Base-by-base conservation (phyloP, 208 protist genomes). In the Vickermania ingenoplastis region DNA sequence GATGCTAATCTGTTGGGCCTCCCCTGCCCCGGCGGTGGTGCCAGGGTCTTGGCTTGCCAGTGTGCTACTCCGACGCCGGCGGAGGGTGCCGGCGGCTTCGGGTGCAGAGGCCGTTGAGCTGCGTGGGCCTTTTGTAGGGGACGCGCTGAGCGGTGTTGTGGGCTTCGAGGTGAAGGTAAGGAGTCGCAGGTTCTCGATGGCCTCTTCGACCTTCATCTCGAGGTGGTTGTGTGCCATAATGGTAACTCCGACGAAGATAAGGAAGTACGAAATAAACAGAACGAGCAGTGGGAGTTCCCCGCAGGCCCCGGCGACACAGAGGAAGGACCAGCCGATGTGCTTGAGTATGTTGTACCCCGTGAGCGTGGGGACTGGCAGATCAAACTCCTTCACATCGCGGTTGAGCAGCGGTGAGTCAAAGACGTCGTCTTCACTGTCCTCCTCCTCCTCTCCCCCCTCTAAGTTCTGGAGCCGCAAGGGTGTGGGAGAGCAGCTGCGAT, bases 161-260 rank as follows among this genome's bases (percentile, higher is more conserved):
- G 36, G 36, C 24, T 23, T 45, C 17, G 21, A 11, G 11, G 36
- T 21, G 31, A 31, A 48, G 14, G 67, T 53, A 29, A 66, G 66
- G 21, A 63, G 45, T 45, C 57, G 41, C 53, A 83, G 61, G 2
- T 41, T 59, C 30, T 70, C 48, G 31, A 77, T 23, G 2, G 77
- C 77, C 3, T 50, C 50, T 22, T 71, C 62, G 48, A 73, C 61
- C 56, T 67, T 77, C 27, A 65, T 27, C 59, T 83, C 71, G 17
- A 79, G 52, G 1, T 66, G 57, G 55, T 79, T 81, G 50, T 86
- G 69, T 25, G 69, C 67, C 23, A 56, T 72, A 30, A 92, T 56
- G 36, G 86, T 92, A 52, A 84, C 61, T n/a, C 73, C 49, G 0
- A 80, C 72, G 14, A 77, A 86, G 26, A 70, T 45, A 13, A 92